A percentile compares a stretch with the other conserved stretches of the same genome.
phyloP scores from a whole-genome alignment of 2,329 filamentous ascomycete species.

The Claviceps lovelessii region DNA sequence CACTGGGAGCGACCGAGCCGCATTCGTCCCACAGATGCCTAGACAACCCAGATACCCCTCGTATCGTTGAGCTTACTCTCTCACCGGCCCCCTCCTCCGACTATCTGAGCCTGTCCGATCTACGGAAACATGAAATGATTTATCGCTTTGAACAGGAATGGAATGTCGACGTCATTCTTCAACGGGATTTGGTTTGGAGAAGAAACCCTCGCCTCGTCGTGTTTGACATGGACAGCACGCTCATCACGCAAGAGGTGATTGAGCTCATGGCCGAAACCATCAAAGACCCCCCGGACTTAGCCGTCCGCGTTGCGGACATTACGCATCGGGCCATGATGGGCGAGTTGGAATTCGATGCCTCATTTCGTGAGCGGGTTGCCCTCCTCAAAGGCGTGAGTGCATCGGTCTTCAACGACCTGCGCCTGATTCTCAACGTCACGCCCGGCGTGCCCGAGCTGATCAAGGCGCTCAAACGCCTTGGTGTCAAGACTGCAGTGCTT shows the following conservation, averaged over 20 bases:
- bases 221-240: constrained; percentile 97
- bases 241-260: constrained; percentile 96
- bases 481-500: constrained; percentile 77
- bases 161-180: constrained; percentile 74
- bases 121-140: constrained; percentile 68
- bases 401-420: constrained; percentile 65
- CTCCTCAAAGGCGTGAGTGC: constrained; percentile 69
- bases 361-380: constrained; percentile 64
- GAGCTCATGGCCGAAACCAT: constrained; percentile 82
- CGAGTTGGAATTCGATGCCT: constrained; percentile 80
- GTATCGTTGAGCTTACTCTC: constrained; percentile 52
- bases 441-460: constrained; percentile 65
- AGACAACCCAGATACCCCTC: constrained; percentile 43
- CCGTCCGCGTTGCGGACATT: constrained; percentile 71
- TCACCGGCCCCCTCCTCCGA: constrained; percentile 44
- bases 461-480: constrained; percentile 57
- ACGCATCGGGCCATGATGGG: constrained; percentile 92
- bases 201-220: constrained; percentile 75
- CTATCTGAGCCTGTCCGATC: constrained; percentile 52
- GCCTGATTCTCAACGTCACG: constrained; percentile 63
- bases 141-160: constrained; percentile 77
- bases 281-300: constrained; percentile 52
- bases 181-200: constrained; percentile 58
- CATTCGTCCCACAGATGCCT: constrained; percentile 51
- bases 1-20: constrained; percentile 35